Percentiles rank a stretch among this genome's conserved stretches.
Evolutionary conservation across 768 basidiomycete species (phyloP).

Genomic region (Kwoniella dejecticola): DNA sequence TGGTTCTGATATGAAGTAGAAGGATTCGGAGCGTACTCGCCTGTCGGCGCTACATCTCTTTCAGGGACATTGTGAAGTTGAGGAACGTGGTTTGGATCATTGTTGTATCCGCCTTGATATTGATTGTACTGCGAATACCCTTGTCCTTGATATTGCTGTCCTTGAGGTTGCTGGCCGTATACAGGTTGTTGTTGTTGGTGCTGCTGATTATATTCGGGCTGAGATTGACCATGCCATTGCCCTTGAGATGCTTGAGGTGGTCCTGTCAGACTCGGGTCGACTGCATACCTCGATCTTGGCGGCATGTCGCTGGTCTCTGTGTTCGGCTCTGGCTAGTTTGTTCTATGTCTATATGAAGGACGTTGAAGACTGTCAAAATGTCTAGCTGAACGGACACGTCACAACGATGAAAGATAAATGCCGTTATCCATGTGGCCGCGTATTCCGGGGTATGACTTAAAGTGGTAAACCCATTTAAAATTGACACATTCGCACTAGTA

Average conservation of each 20-base stretch:
- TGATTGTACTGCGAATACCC: too few species aligned
- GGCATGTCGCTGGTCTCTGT: slow-evolving; percentile 44
- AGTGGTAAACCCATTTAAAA: background rate
- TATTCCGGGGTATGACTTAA: background rate
- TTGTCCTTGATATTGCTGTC: slow-evolving; percentile 10
- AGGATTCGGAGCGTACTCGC: slow-evolving; percentile 29
- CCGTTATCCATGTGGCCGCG: background rate
- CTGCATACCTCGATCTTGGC: slow-evolving; percentile 49
- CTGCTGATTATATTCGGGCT: slow-evolving; percentile 3
- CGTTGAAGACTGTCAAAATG: background rate
- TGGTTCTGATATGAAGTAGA: slow-evolving; percentile 19
- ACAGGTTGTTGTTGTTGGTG: slow-evolving; percentile 16
- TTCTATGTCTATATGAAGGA: background rate
- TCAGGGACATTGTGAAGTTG: slow-evolving; percentile 28
- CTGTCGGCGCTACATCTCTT: slow-evolving; percentile 29
- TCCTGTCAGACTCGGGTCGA: slow-evolving; percentile 46
- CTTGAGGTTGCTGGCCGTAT: slow-evolving; percentile 15
- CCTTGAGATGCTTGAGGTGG: slow-evolving; percentile 19
- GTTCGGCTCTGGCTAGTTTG: background rate
- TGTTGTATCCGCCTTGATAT: slow-evolving; percentile 8
- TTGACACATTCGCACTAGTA: background rate
- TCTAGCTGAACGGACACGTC: slow-evolving; percentile 12
- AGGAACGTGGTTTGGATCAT: slow-evolving; percentile 27
- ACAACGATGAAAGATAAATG: background rate
- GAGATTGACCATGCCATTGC: slow-evolving; percentile 6